A percentile compares a stretch with the other conserved stretches of the same genome.
phyloP scores from a whole-genome alignment of 495 filamentous ascomycete species.

The Ascodesmis nigricans region DNA sequence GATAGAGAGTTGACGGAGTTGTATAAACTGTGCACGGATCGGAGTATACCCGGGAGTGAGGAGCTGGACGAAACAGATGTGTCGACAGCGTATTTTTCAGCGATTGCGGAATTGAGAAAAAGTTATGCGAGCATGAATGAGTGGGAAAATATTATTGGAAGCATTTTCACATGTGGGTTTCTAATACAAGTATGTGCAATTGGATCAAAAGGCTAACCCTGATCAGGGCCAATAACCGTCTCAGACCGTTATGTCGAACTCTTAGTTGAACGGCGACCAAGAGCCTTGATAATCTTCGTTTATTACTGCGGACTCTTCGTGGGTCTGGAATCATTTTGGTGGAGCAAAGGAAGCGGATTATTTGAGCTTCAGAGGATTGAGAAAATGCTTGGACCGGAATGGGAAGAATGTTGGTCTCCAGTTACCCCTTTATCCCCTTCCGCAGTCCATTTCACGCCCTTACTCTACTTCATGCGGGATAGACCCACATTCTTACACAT shows the following conservation, averaged over 20 bases:
- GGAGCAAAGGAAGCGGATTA: slow-evolving; percentile 20
- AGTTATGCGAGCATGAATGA: slow-evolving; percentile 5
- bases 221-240: slow-evolving; percentile 23
- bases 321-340: slow-evolving; percentile 21
- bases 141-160: slow-evolving; percentile 1
- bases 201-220: too few species aligned
- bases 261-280: slow-evolving; percentile 20
- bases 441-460: too few species aligned
- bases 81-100: slow-evolving; percentile 12
- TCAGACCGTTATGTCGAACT: slow-evolving; percentile 20
- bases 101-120: slow-evolving; percentile 11
- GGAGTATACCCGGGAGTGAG: slow-evolving; percentile 7
- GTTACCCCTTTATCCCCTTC: too few species aligned
- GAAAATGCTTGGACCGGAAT: too few species aligned
- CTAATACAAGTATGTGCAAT: too few species aligned
- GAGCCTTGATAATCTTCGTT: slow-evolving; percentile 24
- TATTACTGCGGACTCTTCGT: slow-evolving; percentile 25
- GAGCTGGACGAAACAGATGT: slow-evolving; percentile 16
- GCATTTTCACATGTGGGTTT: slow-evolving; percentile 20
- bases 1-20: slow-evolving; percentile 3
- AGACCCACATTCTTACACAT: too few species aligned
- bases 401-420: too few species aligned
- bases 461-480: too few species aligned
- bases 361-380: too few species aligned
- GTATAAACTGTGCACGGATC: slow-evolving; percentile 15